A percentile compares a stretch with the other conserved stretches of the same genome.
phyloP scores from a whole-genome alignment of 2,329 filamentous ascomycete genomes.

The Ophiostoma angusticollis region DNA sequence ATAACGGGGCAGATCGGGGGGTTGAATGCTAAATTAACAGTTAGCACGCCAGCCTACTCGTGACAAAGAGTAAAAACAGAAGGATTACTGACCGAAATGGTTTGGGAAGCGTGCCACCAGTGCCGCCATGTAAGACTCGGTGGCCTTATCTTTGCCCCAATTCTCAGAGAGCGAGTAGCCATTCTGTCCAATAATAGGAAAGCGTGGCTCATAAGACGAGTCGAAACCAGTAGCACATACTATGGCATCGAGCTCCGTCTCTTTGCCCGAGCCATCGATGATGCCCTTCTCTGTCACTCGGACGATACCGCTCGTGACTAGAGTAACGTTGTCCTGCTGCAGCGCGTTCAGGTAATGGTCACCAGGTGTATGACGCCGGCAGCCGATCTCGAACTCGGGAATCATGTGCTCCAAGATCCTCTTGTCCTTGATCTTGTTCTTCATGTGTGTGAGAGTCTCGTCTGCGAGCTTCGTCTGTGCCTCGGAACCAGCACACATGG shows the following conservation, averaged over 20 bases:
- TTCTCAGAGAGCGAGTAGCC: background rate
- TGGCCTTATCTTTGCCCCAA: conserved; percentile 23
- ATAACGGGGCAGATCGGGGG: conserved; percentile 1
- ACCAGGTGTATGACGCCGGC: conserved; percentile 27
- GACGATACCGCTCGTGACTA: conserved; percentile 26
- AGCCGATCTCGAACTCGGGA: conserved; percentile 32
- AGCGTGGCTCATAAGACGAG: conserved; percentile 16
- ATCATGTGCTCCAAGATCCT: background rate
- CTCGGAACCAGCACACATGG: background rate
- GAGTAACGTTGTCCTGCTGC: conserved; percentile 29
- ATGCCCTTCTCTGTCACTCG: conserved; percentile 22
- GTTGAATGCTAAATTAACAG: conserved; percentile 1
- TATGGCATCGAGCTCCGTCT: conserved; percentile 16
- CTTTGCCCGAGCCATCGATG: conserved; percentile 18
- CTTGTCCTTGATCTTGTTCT: conserved; percentile 17
- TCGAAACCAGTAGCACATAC: conserved; percentile 27
- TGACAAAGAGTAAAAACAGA: background rate
- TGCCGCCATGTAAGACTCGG: conserved; percentile 19
- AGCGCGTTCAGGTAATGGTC: conserved; percentile 29
- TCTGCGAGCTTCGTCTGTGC: background rate
- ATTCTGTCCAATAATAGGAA: conserved; percentile 16
- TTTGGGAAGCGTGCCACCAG: conserved; percentile 20
- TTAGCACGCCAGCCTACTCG: too few species aligned
- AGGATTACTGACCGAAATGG: background rate
- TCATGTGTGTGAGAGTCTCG: background rate